phyloP scores from a whole-genome alignment of 1,284 basidiomycete genomes.

The Ustilago bromivora region DNA sequence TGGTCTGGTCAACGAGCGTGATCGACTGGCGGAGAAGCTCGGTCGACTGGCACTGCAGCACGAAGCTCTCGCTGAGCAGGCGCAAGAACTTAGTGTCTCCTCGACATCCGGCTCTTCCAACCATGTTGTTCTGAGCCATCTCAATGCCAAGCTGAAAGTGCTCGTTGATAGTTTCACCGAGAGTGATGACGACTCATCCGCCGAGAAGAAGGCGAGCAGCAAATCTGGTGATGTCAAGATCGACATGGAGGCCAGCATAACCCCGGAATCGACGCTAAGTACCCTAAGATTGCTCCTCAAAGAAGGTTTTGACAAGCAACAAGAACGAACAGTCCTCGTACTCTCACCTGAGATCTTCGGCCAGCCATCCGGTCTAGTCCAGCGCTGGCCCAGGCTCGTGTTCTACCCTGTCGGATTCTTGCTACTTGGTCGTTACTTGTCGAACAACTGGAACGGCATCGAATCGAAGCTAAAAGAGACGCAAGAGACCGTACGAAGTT shows the following conservation, averaged over 20 bases:
- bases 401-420: constrained; percentile 53
- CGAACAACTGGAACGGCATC: constrained; percentile 58
- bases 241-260: constrained; percentile 32
- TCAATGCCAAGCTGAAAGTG: constrained; percentile 44
- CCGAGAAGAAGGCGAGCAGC: not conserved
- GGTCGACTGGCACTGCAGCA: constrained; percentile 49
- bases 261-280: constrained; percentile 31
- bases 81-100: constrained; percentile 22
- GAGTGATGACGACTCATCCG: not conserved
- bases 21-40: constrained; percentile 50
- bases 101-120: constrained; percentile 5
- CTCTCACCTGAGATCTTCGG: constrained; percentile 44
- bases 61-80: constrained; percentile 24
- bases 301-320: constrained; percentile 39
- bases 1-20: constrained; percentile 43
- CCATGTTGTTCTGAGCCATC: constrained; percentile 28
- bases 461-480: constrained; percentile 74
- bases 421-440: constrained; percentile 40
- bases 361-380: constrained; percentile 48
- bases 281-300: constrained; percentile 41
- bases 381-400: constrained; percentile 61
- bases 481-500: constrained; percentile 79
- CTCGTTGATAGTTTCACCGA: constrained; percentile 31
- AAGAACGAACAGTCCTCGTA: constrained; percentile 24
- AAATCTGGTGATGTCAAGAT: constrained; percentile 27